These are phyloP conservation scores for Penicillium soppii DNA, from an alignment of 495 filamentous ascomycete species.

Conservation along the genomic window DNA sequence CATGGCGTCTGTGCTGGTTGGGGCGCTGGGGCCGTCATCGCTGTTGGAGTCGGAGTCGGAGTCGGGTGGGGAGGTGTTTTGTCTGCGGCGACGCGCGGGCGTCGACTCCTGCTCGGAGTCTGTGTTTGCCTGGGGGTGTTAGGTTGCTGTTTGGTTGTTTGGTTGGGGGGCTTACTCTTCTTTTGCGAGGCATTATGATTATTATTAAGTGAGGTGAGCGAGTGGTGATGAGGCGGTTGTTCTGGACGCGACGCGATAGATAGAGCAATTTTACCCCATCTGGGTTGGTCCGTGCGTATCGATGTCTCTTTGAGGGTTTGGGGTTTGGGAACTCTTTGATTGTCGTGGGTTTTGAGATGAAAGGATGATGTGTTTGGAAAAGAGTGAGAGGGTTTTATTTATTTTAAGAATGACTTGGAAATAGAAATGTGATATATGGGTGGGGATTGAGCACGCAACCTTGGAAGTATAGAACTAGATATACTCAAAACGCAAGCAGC, in stretches of 20 bases:
- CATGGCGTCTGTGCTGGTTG: constrained; percentile 58
- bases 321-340: neutral
- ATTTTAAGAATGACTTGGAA: too few species aligned
- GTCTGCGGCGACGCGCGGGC: constrained; percentile 12
- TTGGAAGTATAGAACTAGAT: neutral
- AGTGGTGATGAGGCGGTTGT: too few species aligned
- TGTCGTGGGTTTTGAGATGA: neutral
- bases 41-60: constrained; percentile 18
- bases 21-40: constrained; percentile 27
- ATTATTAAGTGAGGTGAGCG: neutral
- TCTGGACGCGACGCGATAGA: constrained; percentile 23
- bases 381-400: too few species aligned
- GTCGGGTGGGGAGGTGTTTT: too few species aligned
- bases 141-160: neutral
- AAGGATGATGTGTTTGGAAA: neutral
- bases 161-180: constrained; percentile 30
- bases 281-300: constrained; percentile 26
- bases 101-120: neutral
- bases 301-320: constrained; percentile 3
- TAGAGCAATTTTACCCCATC: constrained; percentile 19
- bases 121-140: constrained; percentile 4
- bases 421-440: neutral
- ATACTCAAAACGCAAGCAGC: constrained; percentile 3
- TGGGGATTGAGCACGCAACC: too few species aligned
- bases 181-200: constrained; percentile 40